phyloP scores from a whole-genome alignment of 2,329 filamentous ascomycete species.

The Stachybotrys elegans region DNA sequence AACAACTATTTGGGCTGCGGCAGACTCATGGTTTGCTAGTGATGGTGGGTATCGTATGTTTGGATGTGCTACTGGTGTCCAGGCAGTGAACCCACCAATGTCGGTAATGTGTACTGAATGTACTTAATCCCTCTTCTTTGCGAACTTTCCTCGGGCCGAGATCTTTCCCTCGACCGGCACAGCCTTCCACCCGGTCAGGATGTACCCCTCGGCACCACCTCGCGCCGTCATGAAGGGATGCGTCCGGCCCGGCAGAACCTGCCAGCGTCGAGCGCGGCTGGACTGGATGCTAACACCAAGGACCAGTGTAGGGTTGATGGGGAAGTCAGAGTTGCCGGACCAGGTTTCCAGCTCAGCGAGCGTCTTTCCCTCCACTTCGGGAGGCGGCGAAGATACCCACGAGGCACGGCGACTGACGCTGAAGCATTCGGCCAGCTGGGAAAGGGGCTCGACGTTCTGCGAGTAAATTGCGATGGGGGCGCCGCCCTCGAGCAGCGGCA shows the following conservation, averaged over 20 bases:
- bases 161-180: constrained; percentile 75
- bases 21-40: too few relatives aligned
- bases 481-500: constrained; percentile 79
- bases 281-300: constrained; percentile 78
- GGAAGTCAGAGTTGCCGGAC: constrained; percentile 68
- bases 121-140: constrained; percentile 47
- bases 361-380: constrained; percentile 38
- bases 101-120: too few relatives aligned
- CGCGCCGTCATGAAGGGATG: constrained; percentile 89
- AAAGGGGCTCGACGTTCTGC: constrained; percentile 73
- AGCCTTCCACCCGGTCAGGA: constrained; percentile 80
- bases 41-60: too few relatives aligned
- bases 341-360: constrained; percentile 48
- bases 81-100: too few relatives aligned
- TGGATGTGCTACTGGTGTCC: too few relatives aligned
- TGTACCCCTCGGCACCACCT: constrained; percentile 84
- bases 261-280: constrained; percentile 73
- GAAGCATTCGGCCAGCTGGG: constrained; percentile 76
- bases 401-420: constrained; percentile 73
- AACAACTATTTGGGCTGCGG: too few relatives aligned
- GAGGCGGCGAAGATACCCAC: constrained; percentile 55
- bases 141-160: constrained; percentile 75
- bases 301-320: constrained; percentile 79
- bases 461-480: constrained; percentile 84
- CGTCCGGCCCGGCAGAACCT: constrained; percentile 85